phyloP scores from a whole-genome alignment of 768 basidiomycete genomes.

The Xanthoconium purpureum region DNA sequence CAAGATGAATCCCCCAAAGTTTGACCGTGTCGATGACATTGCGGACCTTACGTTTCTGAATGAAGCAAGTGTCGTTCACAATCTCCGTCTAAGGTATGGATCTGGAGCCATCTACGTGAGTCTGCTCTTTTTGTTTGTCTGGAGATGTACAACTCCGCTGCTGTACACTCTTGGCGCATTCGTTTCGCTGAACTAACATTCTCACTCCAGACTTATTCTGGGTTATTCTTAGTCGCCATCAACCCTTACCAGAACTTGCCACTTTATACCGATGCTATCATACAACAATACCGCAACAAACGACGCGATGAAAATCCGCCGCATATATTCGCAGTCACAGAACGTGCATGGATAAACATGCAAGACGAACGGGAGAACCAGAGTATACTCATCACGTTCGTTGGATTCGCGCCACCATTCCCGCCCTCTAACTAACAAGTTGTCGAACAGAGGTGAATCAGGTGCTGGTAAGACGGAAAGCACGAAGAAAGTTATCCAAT shows the following conservation, averaged over 20 bases:
- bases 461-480: conserved; percentile 99
- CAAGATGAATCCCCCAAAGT: conserved; percentile 99
- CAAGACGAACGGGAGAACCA: conserved; percentile 96
- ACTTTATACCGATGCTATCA: conserved; percentile 83
- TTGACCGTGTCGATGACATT: conserved; percentile 96
- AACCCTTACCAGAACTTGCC: conserved; percentile 95
- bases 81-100: conserved; percentile 87
- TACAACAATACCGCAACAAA: conserved; percentile 87
- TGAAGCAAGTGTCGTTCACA: conserved; percentile 98
- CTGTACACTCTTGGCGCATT: conserved; percentile 4
- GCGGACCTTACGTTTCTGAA: conserved; percentile 97
- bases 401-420: conserved; percentile 14
- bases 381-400: conserved; percentile 96
- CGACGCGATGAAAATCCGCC: conserved; percentile 91
- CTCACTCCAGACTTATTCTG: conserved; percentile 75
- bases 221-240: conserved; percentile 96
- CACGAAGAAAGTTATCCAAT: conserved; percentile 99
- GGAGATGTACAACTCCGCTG: conserved; percentile 2
- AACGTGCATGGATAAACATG: conserved; percentile 98
- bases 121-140: conserved; percentile 12
- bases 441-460: conserved; percentile 77
- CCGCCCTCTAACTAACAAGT: conserved; percentile 10
- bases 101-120: conserved; percentile 90
- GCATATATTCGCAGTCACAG: conserved; percentile 96
- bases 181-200: conserved; percentile 11